Base-by-base conservation (phyloP, 805 yeast species). In the Helenozyma rhizophorensis region DNA sequence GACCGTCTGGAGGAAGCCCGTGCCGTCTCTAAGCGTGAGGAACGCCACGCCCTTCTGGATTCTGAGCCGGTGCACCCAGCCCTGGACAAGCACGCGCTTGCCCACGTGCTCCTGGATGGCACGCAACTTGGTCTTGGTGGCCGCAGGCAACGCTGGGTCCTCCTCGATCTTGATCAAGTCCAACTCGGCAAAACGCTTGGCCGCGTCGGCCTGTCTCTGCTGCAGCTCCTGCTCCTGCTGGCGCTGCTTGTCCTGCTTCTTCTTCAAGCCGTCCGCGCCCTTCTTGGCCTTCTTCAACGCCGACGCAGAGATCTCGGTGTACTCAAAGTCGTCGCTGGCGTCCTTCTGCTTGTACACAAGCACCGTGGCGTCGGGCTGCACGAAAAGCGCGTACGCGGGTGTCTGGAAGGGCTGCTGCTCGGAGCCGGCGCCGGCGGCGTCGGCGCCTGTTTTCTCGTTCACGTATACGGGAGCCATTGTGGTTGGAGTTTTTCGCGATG, bases 41-140 rank as follows among this genome's bases (percentile, higher is more conserved):
- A 93, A 93, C 12, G 83, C 93, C 28, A 87, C 74, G 28, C 95
- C 96, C 69, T 94, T 93, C 63, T 93, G 97, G 27, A 78, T 50
- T 62, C 99, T 81, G 50, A 94, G 71, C 59, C 98, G 82, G 62
- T 93, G 99, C 41, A 93, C 73, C 99, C 99, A 93, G 42, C 98
- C 99, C 45, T 78, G 79, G 27, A 90, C 81, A 35, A 70, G 57
- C 33, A 87, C 87, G 60, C 99, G 78, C 42, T 67, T 48, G 37
- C 78, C 93, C 25, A 87, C 71, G 50, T 62, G 51, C 5, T 65
- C 70, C 37, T 72, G 71, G 32, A 80, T 60, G 8, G 71, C 48
- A 40, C 67, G 60, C 51, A 93, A 74, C 65, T 86, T 89, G 58
- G 78, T 72, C 53, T 67, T 76, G 35, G 61, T 55, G 27, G 97